Conservation (phyloP, 169 alveolate genomes). For the Plasmodium inui region DNA sequence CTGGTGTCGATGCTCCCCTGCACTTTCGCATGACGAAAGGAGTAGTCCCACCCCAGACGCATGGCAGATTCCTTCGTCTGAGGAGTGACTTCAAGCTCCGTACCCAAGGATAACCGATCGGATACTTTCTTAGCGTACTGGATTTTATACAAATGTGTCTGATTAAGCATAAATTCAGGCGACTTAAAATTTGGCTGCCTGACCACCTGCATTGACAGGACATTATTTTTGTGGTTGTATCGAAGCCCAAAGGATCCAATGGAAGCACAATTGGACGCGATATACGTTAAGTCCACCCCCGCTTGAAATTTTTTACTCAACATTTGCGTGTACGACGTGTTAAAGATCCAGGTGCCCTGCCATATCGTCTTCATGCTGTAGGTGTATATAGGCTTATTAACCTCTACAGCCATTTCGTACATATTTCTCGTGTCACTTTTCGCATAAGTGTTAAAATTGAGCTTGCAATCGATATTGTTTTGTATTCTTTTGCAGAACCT, state of each 20-base stretch:
- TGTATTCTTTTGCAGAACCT: slow-evolving; percentile 80
- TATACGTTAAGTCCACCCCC: slow-evolving; percentile 92
- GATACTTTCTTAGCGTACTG: slow-evolving; percentile 87
- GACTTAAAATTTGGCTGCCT: slow-evolving; percentile 91
- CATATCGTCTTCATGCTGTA: slow-evolving; percentile 89
- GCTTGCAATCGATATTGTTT: slow-evolving; percentile 83
- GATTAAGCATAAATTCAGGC: slow-evolving; percentile 83
- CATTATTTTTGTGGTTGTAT: slow-evolving; percentile 85
- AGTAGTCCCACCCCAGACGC: slow-evolving; percentile 91
- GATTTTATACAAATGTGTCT: slow-evolving; percentile 82
- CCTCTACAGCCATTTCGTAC: slow-evolving; percentile 90
- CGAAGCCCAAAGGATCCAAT: slow-evolving; percentile 91
- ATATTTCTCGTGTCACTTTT: slow-evolving; percentile 87
- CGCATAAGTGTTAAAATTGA: slow-evolving; percentile 87
- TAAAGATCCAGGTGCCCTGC: slow-evolving; percentile 92
- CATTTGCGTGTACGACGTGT: slow-evolving; percentile 90
- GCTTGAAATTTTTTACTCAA: slow-evolving; percentile 86
- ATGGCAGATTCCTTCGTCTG: slow-evolving; percentile 85
- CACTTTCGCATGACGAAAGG: slow-evolving; percentile 93
- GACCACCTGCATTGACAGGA: slow-evolving; percentile 80
- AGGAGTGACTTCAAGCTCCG: slow-evolving; percentile 91
- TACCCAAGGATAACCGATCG: slow-evolving; percentile 91
- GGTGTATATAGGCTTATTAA: slow-evolving; percentile 85
- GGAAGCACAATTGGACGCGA: slow-evolving; percentile 91
- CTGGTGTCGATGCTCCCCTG: slow-evolving; percentile 92